These are phyloP conservation scores for Penicillium sp. DNA, from an alignment of 2,329 filamentous ascomycete species.

Conservation along the genomic window DNA sequence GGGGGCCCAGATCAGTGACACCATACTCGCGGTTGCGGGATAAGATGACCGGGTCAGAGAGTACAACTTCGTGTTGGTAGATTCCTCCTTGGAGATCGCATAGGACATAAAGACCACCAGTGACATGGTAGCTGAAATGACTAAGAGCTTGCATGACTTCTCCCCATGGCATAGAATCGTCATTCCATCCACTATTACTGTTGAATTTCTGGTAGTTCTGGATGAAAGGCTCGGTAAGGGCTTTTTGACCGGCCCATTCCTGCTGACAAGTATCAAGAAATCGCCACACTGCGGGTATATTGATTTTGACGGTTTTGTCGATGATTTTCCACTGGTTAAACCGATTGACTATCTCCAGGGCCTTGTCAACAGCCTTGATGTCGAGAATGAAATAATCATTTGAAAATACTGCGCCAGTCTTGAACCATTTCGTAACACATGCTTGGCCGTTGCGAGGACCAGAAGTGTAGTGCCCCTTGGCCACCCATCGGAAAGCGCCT, in stretches of 20 bases:
- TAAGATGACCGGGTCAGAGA: constrained; percentile 43
- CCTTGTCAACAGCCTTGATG: constrained; percentile 8
- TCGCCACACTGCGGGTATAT: not conserved
- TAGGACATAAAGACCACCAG: constrained; percentile 32
- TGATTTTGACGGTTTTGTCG: constrained; percentile 3
- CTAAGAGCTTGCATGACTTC: constrained; percentile 5
- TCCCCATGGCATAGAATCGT: not conserved
- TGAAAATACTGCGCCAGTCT: not conserved
- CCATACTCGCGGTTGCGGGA: constrained; percentile 20
- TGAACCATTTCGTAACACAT: constrained; percentile 6
- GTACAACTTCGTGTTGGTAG: constrained; percentile 32
- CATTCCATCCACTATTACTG: constrained; percentile 6
- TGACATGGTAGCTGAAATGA: constrained; percentile 4
- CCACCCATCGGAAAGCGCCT: constrained; percentile 7
- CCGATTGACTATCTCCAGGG: not conserved
- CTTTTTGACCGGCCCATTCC: not conserved
- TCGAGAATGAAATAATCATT: not conserved
- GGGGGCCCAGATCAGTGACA: constrained; percentile 1
- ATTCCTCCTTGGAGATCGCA: constrained; percentile 44
- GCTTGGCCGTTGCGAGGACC: not conserved
- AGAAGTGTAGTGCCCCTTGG: constrained; percentile 1
- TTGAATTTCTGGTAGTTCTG: constrained; percentile 5
- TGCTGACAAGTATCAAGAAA: not conserved
- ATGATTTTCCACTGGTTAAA: constrained; percentile 1
- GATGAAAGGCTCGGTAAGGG: constrained; percentile 1